phyloP scores from a whole-genome alignment of 495 filamentous ascomycete species.

The Tuber borchii region DNA sequence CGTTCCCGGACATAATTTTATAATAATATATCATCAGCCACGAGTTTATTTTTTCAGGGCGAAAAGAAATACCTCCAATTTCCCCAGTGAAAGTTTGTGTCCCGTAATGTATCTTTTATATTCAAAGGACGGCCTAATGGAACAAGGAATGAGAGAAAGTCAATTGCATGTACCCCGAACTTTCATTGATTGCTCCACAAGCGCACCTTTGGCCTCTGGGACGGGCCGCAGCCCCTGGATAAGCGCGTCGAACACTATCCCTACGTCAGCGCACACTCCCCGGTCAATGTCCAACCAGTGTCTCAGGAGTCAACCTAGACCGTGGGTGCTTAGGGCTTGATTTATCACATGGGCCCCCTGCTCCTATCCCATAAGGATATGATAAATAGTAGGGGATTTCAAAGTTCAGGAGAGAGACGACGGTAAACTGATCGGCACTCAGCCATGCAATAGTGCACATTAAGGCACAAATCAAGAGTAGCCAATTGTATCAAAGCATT shows the following conservation, averaged over 20 bases:
- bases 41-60: not conserved
- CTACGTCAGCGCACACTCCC: not conserved
- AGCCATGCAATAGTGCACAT: no score
- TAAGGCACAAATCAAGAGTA: no score
- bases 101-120: not conserved
- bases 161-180: not conserved
- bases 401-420: no score
- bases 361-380: no score
- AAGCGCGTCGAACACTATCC: not conserved
- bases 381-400: no score
- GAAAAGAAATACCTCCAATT: not conserved
- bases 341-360: no score
- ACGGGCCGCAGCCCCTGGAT: not conserved
- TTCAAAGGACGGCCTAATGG: not conserved
- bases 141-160: not conserved
- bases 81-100: not conserved
- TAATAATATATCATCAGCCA: not conserved
- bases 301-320: not conserved
- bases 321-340: not conserved
- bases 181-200: not conserved
- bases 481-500: no score
- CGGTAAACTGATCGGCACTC: no score
- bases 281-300: not conserved
- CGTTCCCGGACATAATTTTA: not conserved
- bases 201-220: not conserved